Evolutionary conservation across 1,284 basidiomycete species (phyloP).

Genomic region (Lignosus rhinocerotis): DNA sequence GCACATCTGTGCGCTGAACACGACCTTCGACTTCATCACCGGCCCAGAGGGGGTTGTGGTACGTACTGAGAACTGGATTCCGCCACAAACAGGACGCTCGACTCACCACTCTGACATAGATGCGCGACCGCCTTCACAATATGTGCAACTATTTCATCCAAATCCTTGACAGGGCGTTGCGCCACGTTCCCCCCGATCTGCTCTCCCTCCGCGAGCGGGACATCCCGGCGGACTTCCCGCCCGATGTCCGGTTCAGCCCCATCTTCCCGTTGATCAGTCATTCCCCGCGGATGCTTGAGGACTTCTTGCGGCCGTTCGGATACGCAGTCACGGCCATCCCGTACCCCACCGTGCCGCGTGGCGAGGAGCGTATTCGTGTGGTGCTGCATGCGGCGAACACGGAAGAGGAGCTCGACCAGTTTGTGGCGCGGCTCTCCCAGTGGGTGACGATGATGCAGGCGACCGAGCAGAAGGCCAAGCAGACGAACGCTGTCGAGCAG

Average conservation of each 20-base stretch:
- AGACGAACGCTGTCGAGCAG: neutral
- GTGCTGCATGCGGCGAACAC: conserved; percentile 82
- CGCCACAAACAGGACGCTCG: neutral
- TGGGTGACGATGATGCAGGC: conserved; percentile 22
- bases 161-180: conserved; percentile 8
- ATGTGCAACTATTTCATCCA: conserved; percentile 12
- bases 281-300: conserved; percentile 64
- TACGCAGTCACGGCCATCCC: conserved; percentile 75
- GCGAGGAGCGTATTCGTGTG: conserved; percentile 74
- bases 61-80: neutral
- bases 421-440: conserved; percentile 33
- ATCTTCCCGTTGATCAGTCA: conserved; percentile 84
- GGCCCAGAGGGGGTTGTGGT: conserved; percentile 15
- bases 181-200: conserved; percentile 12
- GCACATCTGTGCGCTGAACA: conserved; percentile 44
- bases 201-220: conserved; percentile 10
- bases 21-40: conserved; percentile 16
- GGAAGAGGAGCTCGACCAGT: conserved; percentile 51
- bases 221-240: conserved; percentile 11
- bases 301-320: conserved; percentile 56
- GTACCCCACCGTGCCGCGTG: conserved; percentile 79
- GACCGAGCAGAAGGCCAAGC: neutral
- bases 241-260: conserved; percentile 38
- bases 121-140: conserved; percentile 5
- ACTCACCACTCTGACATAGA: conserved; percentile 1